Base-by-base conservation (phyloP, 495 filamentous ascomycete species). In the Tuber indicum region DNA sequence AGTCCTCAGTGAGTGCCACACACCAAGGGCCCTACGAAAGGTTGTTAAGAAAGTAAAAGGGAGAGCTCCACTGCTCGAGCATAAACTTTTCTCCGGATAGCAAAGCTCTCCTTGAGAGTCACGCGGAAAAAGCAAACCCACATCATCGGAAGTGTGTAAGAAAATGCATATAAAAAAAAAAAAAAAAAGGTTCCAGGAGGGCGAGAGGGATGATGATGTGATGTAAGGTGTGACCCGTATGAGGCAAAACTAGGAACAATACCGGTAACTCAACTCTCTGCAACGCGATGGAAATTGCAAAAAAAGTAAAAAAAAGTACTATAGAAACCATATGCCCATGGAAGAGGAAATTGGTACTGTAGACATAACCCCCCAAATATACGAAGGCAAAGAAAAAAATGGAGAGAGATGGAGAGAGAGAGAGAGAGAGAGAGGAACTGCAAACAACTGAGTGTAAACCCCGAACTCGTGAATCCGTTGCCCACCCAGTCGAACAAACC, bases 41-140 rank as follows among this genome's bases (percentile, higher is more conserved):
- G 58, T 36, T 66, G 26, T 36, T 66, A 36, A 32, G 32, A 66
- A 66, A 36, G 26, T 36, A 66, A 66, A 66, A 66, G 17, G 26
- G 58, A 36, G 32, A 66, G 58, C 58, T 66, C 58, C 58, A 66
- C 14, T 26, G 3, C 45, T 16, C 16, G 17, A 14, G 58, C 26
- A 66, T 66, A 32, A 66, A 66, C 58, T 66, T 36, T 66, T 66
- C 58, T 66, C 58, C 58, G 58, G 58, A 36, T 8, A 66, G 58
- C 26, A 66, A 36, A 66, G 58, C 58, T 66, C 58, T 16, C 76
- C 78, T 71, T 74, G 74, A 69, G 74, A 80, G 77, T 80, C 78
- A 80, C 78, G 77, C 77, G 78, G 78, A 74, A 80, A 80, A 80
- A 80, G 74, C 77, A 80, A 80, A 21, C 52, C 42, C 32, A 75